A percentile compares a stretch with the other conserved stretches of the same genome.
Conservation (phyloP, 441 rosid genomes). For the Gossypium davidsonii region DNA sequence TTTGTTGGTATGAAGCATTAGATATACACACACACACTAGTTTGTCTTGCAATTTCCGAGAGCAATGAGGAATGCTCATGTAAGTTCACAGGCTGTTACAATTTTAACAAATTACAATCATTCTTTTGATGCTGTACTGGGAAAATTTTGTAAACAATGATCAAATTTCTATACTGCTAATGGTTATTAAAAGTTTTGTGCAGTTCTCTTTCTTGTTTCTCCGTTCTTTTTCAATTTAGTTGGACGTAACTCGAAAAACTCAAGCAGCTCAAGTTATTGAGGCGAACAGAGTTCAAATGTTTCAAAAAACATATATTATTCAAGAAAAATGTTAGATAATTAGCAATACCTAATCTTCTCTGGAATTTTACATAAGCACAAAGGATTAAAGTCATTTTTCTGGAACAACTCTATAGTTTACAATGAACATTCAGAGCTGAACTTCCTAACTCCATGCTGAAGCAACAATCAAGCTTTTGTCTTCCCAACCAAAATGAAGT, state of each 20-base stretch:
- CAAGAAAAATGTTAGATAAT: conserved; percentile 19
- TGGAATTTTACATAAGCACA: conserved; percentile 12
- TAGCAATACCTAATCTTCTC: conserved; percentile 14
- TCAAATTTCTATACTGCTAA: not conserved
- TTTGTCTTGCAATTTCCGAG: not conserved
- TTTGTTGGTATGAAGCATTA: conserved; percentile 65
- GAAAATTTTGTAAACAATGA: not conserved
- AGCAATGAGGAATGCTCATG: not conserved
- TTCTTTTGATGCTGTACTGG: not conserved
- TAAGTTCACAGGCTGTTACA: not conserved
- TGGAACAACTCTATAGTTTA: conserved; percentile 11
- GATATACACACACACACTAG: not conserved
- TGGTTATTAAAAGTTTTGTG: not conserved
- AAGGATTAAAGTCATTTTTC: conserved; percentile 12
- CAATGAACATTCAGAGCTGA: not conserved
- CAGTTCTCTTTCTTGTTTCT: not conserved
- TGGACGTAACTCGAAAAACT: not conserved
- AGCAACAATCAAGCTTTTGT: conserved; percentile 81
- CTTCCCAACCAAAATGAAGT: conserved; percentile 90
- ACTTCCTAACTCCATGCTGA: conserved; percentile 76
- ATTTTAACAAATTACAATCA: not conserved
- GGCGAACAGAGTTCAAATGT: not conserved
- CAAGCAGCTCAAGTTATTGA: not conserved
- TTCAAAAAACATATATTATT: not conserved
- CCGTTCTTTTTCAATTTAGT: not conserved